Base-by-base conservation (phyloP, 352 stramenopile species). In the Phytophthora kernoviae region DNA sequence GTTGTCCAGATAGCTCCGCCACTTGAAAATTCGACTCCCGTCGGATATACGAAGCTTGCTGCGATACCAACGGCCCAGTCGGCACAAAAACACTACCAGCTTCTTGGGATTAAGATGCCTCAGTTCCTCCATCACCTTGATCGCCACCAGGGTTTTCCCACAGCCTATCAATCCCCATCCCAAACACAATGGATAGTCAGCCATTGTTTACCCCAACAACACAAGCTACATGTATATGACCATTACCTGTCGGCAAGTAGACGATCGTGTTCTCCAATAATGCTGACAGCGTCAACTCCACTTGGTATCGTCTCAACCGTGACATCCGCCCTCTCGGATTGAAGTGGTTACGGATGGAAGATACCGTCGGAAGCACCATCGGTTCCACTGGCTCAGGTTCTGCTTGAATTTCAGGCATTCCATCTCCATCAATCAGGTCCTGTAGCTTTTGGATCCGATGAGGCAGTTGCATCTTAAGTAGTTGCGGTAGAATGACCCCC, bases 191-290 rank as follows among this genome's bases (percentile, higher is more conserved):
- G 4, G 17, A n/a, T 14, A 43, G 12, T 34, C 33, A 54, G 17
- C 33, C 43, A 15, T 12, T n/a, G 3, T n/a, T 30, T 30, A 24
- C 22, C 5, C 15, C 3, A 48, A 46, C 40, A 40, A 39, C 21
- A 4, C 37, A 17, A 20, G 18, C 9, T 40, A 7, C 11, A n/a
- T 46, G 20, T 30, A 61, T 17, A 21, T 9, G 24, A 5, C 34
- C 22, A 43, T 15, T 12, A 70, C 84, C 84, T 20, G 82, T 94
- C 12, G 84, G 84, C 1, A 94, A 47, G 48, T 92, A 94, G 33
- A 90, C 74, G 42, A 94, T 87, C 2, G 82, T 90, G 63, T 92
- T 94, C 48, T 91, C 81, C 9, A 90, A 65, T 48, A 92, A 57
- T 7, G 82, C 79, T 24, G 77, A 90, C 1, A 94, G 30, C 24